Evolutionary conservation across 495 filamentous ascomycete species (phyloP).

Genomic region (Oidiodendron maius): DNA sequence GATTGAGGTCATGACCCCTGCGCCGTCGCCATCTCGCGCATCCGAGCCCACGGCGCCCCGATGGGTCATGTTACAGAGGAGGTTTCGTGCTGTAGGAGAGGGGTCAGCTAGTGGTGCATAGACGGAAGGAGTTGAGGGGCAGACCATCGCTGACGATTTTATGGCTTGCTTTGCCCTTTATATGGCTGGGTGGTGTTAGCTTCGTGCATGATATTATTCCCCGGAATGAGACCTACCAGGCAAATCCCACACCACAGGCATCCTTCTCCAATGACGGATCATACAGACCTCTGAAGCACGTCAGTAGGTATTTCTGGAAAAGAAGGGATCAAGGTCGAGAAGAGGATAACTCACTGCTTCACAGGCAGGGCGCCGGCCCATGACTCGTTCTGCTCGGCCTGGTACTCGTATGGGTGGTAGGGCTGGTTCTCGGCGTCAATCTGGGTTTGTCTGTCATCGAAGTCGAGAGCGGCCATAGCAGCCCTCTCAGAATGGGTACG

Average conservation of each 20-base stretch:
- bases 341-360: slow-evolving; percentile 68
- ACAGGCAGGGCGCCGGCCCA: slow-evolving; percentile 94
- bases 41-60: slow-evolving; percentile 97
- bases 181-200: slow-evolving; percentile 78
- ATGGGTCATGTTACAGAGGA: slow-evolving; percentile 99
- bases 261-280: slow-evolving; percentile 96
- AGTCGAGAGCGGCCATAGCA: slow-evolving; percentile 52
- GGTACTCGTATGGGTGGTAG: slow-evolving; percentile 71
- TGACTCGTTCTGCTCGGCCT: slow-evolving; percentile 80
- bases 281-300: slow-evolving; percentile 65
- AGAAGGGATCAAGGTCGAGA: background rate
- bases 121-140: slow-evolving; percentile 22
- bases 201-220: too few species aligned
- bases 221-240: slow-evolving; percentile 67
- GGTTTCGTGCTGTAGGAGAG: slow-evolving; percentile 62
- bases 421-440: slow-evolving; percentile 44
- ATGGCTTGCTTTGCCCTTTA: slow-evolving; percentile 95
- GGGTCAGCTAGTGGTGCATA: slow-evolving; percentile 9
- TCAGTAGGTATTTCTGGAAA: background rate
- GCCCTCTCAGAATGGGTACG: slow-evolving; percentile 11
- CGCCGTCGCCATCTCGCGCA: slow-evolving; percentile 94
- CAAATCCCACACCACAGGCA: slow-evolving; percentile 98
- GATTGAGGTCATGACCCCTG: slow-evolving; percentile 99
- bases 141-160: slow-evolving; percentile 99
- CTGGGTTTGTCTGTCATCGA: slow-evolving; percentile 50